phyloP scores from a whole-genome alignment of 176 grass and related monocot genomes.

The Lolium perenne region DNA sequence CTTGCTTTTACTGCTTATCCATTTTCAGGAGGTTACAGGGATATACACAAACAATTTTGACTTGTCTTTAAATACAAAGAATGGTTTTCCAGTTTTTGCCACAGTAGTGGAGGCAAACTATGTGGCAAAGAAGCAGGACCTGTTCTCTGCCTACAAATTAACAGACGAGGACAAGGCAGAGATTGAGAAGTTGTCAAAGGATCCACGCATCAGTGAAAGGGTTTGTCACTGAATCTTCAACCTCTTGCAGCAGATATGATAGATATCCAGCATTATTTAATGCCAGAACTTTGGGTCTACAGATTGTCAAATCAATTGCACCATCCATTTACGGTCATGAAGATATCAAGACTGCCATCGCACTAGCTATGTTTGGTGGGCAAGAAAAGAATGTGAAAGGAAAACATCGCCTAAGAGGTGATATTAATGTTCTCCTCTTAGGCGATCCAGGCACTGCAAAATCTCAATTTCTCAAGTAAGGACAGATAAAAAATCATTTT shows the following conservation, averaged over 20 bases:
- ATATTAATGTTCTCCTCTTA: slow-evolving; percentile 95
- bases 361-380: slow-evolving; percentile 96
- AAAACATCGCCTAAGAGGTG: slow-evolving; percentile 92
- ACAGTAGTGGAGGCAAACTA: slow-evolving; percentile 97
- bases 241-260: slow-evolving; percentile 30
- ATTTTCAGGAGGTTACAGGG: slow-evolving; percentile 93
- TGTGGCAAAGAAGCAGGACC: slow-evolving; percentile 93
- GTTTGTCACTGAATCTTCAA: slow-evolving; percentile 52
- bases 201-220: slow-evolving; percentile 98
- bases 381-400: slow-evolving; percentile 95
- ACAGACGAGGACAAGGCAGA: slow-evolving; percentile 96
- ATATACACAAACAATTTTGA: slow-evolving; percentile 99
- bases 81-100: slow-evolving; percentile 98
- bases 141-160: slow-evolving; percentile 98
- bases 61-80: slow-evolving; percentile 96
- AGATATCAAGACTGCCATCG: slow-evolving; percentile 97
- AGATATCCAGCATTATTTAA: background rate
- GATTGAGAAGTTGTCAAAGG: slow-evolving; percentile 94
- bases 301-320: slow-evolving; percentile 98
- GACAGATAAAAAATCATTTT: background rate
- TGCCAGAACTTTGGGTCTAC: slow-evolving; percentile 28
- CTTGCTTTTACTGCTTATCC: slow-evolving; percentile 17
- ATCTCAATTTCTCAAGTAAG: slow-evolving; percentile 99
- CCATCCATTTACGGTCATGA: slow-evolving; percentile 98
- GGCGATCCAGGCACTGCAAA: slow-evolving; percentile 99